phyloP scores from a whole-genome alignment of 495 filamentous ascomycete genomes.

The Aspergillus haitiensis region DNA sequence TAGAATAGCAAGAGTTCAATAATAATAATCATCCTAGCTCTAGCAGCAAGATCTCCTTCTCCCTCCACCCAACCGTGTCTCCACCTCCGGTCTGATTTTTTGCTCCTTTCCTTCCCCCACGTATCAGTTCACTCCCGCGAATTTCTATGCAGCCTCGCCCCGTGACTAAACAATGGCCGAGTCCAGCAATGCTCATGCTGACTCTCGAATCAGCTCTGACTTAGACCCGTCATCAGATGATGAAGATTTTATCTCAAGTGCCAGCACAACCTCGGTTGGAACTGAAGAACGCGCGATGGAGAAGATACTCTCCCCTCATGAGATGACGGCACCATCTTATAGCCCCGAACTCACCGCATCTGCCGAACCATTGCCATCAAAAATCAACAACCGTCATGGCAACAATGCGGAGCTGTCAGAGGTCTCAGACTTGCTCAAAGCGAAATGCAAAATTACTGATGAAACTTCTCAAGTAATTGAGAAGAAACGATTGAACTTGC shows the following conservation, averaged over 20 bases:
- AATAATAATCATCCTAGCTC: not conserved
- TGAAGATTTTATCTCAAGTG: slow-evolving; percentile 34
- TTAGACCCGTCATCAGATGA: slow-evolving; percentile 36
- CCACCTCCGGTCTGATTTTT: slow-evolving; percentile 1
- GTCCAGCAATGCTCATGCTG: slow-evolving; percentile 18
- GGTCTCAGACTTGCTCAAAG: not conserved
- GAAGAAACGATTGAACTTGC: slow-evolving; percentile 53
- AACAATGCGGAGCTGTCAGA: not conserved
- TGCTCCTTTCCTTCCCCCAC: not conserved
- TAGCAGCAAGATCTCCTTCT: slow-evolving; percentile 18
- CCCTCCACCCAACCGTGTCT: not conserved
- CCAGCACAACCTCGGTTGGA: slow-evolving; percentile 32
- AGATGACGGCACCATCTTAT: slow-evolving; percentile 13
- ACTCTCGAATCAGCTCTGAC: slow-evolving; percentile 29
- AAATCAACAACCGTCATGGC: slow-evolving; percentile 8
- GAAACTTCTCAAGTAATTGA: not conserved
- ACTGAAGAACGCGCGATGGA: slow-evolving; percentile 19
- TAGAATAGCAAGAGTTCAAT: slow-evolving; percentile 5
- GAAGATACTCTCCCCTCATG: slow-evolving; percentile 36
- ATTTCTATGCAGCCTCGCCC: slow-evolving; percentile 12
- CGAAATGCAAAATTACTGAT: not conserved
- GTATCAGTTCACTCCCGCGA: not conserved
- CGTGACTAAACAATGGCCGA: slow-evolving; percentile 21
- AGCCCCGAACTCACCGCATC: slow-evolving; percentile 8
- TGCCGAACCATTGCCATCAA: slow-evolving; percentile 9